Conservation (phyloP, 768 basidiomycete species). For the Termitomyces sp. region DNA sequence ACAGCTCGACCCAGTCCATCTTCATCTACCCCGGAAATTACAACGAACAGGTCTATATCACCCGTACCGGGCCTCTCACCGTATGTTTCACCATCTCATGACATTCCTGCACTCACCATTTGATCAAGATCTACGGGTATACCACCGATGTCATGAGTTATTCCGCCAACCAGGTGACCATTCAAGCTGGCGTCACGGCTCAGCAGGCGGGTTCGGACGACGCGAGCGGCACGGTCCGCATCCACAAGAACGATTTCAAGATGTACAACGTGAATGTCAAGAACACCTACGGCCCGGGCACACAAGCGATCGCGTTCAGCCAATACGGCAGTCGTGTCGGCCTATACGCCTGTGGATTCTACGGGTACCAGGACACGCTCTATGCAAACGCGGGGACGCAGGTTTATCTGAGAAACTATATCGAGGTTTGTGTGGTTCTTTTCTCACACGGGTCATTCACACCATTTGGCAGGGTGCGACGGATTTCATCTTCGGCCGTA, state of each 20-base stretch:
- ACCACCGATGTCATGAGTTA: slow-evolving; percentile 35
- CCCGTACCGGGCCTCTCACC: slow-evolving; percentile 37
- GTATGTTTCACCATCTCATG: slow-evolving; percentile 16
- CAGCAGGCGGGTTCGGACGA: slow-evolving; percentile 38
- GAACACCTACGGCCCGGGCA: slow-evolving; percentile 38
- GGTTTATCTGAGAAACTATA: slow-evolving; percentile 41
- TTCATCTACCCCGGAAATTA: slow-evolving; percentile 47
- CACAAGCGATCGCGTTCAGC: slow-evolving; percentile 45
- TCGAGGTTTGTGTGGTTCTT: slow-evolving; percentile 29
- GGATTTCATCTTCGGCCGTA: slow-evolving; percentile 48
- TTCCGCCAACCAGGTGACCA: slow-evolving; percentile 31
- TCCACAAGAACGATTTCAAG: slow-evolving; percentile 42
- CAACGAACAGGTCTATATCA: slow-evolving; percentile 38
- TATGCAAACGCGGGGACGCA: slow-evolving; percentile 42
- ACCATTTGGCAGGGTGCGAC: slow-evolving; percentile 34
- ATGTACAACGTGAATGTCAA: slow-evolving; percentile 48
- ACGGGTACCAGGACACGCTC: slow-evolving; percentile 44
- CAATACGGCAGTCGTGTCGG: slow-evolving; percentile 43
- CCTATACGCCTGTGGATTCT: slow-evolving; percentile 40
- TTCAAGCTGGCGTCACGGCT: slow-evolving; percentile 31
- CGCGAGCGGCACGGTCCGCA: slow-evolving; percentile 40
- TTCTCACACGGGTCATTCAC: background rate
- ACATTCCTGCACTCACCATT: background rate
- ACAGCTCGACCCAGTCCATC: slow-evolving; percentile 30
- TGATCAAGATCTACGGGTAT: slow-evolving; percentile 36